Percentiles rank a stretch among this genome's conserved stretches.
Evolutionary conservation across 495 filamentous ascomycete genomes (phyloP).

Genomic region (Jackrogersella minutella): DNA sequence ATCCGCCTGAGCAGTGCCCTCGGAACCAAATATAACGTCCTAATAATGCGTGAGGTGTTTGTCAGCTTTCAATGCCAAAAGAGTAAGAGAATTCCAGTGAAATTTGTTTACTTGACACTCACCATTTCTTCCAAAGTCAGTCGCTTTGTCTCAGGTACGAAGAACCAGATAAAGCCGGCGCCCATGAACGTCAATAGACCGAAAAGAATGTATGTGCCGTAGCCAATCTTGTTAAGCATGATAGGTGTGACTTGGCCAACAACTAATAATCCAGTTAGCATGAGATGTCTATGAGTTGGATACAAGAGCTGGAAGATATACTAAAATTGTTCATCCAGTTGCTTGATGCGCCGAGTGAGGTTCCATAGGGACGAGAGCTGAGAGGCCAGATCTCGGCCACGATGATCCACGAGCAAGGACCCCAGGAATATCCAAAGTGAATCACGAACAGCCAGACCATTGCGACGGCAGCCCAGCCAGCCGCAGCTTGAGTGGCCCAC

Average conservation of each 20-base stretch:
- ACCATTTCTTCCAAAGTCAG: conserved; percentile 67
- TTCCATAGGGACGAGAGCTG: conserved; percentile 75
- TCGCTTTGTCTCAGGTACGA: conserved; percentile 77
- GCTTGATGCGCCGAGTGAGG: conserved; percentile 70
- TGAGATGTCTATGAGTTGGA: neutral
- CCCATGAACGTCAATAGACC: conserved; percentile 73
- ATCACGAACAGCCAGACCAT: conserved; percentile 87
- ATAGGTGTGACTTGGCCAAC: conserved; percentile 80
- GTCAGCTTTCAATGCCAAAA: conserved; percentile 40
- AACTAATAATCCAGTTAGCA: conserved; percentile 34
- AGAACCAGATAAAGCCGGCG: conserved; percentile 76
- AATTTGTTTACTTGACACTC: conserved; percentile 18
- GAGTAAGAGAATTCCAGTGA: neutral
- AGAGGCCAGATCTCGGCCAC: conserved; percentile 82
- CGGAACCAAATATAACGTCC: conserved; percentile 81
- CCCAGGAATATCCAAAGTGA: conserved; percentile 82
- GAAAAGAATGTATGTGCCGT: conserved; percentile 84
- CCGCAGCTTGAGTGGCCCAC: conserved; percentile 65
- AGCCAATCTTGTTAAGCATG: conserved; percentile 74
- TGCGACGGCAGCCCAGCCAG: conserved; percentile 78
- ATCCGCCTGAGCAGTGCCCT: conserved; percentile 73
- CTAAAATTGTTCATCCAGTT: conserved; percentile 65
- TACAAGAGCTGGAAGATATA: conserved; percentile 1
- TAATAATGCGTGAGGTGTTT: conserved; percentile 44
- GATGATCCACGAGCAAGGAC: conserved; percentile 74